Base-by-base conservation (phyloP, 164 flowering plant species). In the Chimonanthus praecox region DNA sequence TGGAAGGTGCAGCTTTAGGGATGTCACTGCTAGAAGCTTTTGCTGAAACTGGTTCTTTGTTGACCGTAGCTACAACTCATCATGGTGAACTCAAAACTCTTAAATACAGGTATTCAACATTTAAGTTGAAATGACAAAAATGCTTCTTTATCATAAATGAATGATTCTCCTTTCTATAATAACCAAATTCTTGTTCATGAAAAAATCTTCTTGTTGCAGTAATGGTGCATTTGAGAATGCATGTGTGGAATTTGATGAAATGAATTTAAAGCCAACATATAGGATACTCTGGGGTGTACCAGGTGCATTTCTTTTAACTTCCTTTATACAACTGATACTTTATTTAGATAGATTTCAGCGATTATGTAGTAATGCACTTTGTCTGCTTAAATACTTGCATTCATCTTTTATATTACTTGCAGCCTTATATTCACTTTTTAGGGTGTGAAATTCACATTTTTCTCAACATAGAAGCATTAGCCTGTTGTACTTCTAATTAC, bases 1-100 rank as follows among this genome's bases (percentile, higher is more conserved):
- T 92, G 47, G 99, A 94, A 88, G 99, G 99, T 75, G 95, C 99
- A 63, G 97, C 99, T 45, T 86, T 94, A n/a, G 97, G 97, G 66
- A 94, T 94, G 94, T 85, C 99, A 67, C 66, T 92, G 72, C 85
- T 94, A 72, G 99, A 94, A 83, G 84, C 88, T 77, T 90, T 94
- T 87, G 94, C 97, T 69, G 86, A 89, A 77, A 71, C 81, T 79
- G 92, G 90, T 71, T 81, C 90, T 60, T 79, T 87, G 58, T 82
- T 94, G 86, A 92, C 97, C 47, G 78, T 94, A 71, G 95, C 99
- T 64, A 89, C 97, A 54, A 94, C 99, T 63, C 99, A 94, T 83
- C 97, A 91, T 66, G 97, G 97, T 21, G 97, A 94, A 84, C 97
- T 94, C 48, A 94, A 94, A 85, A 88, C 94, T 66, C 88, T 94